Conservation (phyloP, 2,329 filamentous ascomycete species). For the Dissoconium aciculare region DNA sequence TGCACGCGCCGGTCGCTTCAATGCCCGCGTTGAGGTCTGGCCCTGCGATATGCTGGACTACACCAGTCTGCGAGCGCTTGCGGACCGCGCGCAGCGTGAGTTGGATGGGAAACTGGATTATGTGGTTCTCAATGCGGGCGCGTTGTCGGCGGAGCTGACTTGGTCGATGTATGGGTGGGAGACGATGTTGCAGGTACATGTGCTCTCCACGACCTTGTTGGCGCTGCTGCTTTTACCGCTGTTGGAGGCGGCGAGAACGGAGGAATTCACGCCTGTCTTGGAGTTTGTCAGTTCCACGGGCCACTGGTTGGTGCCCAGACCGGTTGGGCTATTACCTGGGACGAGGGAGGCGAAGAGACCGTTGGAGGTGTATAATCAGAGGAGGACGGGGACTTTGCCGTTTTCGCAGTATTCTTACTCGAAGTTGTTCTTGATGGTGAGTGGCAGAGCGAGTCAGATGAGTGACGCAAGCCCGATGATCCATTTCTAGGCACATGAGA, state of each 20-base stretch:
- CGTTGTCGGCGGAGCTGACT: conserved; percentile 15
- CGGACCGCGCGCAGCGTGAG: conserved; percentile 14
- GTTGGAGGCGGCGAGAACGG: conserved; percentile 9
- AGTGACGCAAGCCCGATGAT: too few relatives aligned
- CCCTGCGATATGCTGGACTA: conserved; percentile 16
- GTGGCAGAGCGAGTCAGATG: not conserved
- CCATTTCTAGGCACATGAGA: too few relatives aligned
- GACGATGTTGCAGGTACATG: conserved; percentile 41
- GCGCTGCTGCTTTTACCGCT: conserved; percentile 35
- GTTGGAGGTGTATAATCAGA: conserved; percentile 4
- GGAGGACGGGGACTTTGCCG: not conserved
- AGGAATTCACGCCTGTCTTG: conserved; percentile 8
- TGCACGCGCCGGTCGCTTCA: conserved; percentile 14
- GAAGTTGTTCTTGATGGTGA: conserved; percentile 8
- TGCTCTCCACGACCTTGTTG: conserved; percentile 41
- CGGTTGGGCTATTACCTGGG: not conserved
- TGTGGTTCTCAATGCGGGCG: conserved; percentile 28
- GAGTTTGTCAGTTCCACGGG: conserved; percentile 9
- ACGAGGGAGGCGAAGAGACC: conserved; percentile 2
- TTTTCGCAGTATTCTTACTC: conserved; percentile 7
- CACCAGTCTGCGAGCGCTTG: conserved; percentile 13
- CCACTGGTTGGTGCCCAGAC: conserved; percentile 3
- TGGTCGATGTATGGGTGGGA: conserved; percentile 25
- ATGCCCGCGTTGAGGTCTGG: conserved; percentile 23
- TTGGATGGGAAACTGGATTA: conserved; percentile 22